Evolutionary conservation across 495 filamentous ascomycete species (phyloP), one percentile per base, ranked within the genome.

Genomic region (Sphaerosporella brunnea): DNA sequence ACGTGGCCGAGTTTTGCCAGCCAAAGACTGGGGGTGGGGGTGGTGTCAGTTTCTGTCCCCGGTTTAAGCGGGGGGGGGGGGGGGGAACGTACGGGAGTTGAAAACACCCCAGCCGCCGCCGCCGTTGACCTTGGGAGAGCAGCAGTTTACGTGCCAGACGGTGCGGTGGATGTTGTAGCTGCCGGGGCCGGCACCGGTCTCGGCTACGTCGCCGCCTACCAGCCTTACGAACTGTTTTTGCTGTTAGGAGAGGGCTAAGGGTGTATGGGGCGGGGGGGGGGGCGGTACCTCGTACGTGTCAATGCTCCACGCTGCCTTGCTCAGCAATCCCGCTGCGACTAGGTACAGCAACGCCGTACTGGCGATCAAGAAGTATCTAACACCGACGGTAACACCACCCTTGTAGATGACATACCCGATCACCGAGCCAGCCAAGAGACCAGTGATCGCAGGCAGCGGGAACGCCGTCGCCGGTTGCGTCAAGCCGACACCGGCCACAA

Each of bases 141-240:
- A 92, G 67, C 82, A 93, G 56, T 93, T 92, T 41, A 93, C 75
- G 58, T 95, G 87, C 87, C 87, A 94, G 2, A 94, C 84, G 39
- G 75, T 86, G 52, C 77, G 65, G 23, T 69, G 68, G 52, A 93
- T 88, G 59, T 94, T 78, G 64, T 95, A 95, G 0, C 83, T 90
- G 2, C 87, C 87, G 0, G 86, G 71, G 0, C 87, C 87, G 8
- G 72, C 61, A 2, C 87, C 87, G 1, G 72, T 66, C 60, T 92
- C 86, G 0, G 73, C 68, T 2, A 74, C 75, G 62, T 93, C 86
- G 8, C 76, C 73, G 13, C 85, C 84, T 34, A 80, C 67, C 7
- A 60, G 30, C 24, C 36, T 53, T 7, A 30, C 47, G 42, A 45
- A 60, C 56, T 60, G 26, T 4, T n/a, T n/a, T n/a, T n/a, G n/a